A percentile compares a stretch with the other conserved stretches of the same genome.
phyloP scores from a whole-genome alignment of 768 basidiomycete genomes.

The Russula brevipes region DNA sequence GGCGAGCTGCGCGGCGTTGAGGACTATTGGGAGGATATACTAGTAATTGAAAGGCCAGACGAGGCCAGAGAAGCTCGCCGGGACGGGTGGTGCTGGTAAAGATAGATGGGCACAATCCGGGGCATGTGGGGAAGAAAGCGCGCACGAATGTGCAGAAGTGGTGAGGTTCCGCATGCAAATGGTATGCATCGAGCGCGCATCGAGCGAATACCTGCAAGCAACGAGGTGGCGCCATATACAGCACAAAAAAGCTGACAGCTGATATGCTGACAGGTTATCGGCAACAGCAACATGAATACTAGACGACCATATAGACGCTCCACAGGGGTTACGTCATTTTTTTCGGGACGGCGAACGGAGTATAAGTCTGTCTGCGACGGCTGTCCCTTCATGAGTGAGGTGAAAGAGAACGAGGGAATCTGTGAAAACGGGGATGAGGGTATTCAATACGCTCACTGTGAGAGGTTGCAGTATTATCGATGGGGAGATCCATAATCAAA shows the following conservation, averaged over 20 bases:
- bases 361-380: neutral
- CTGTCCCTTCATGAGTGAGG: conserved; percentile 11
- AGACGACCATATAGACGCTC: conserved; percentile 4
- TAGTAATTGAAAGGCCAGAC: neutral
- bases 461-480: conserved; percentile 12
- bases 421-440: conserved; percentile 10
- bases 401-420: conserved; percentile 17
- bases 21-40: conserved; percentile 2
- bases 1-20: conserved; percentile 5
- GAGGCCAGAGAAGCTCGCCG: neutral
- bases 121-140: neutral
- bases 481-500: conserved; percentile 18
- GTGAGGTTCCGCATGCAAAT: neutral
- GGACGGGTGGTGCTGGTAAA: neutral
- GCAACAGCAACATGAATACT: conserved; percentile 3
- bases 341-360: neutral
- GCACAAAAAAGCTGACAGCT: no score
- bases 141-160: neutral
- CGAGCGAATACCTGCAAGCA: conserved; percentile 7
- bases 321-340: neutral
- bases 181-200: conserved; percentile 5
- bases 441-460: conserved; percentile 19
- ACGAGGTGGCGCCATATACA: neutral
- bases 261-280: conserved; percentile 8
- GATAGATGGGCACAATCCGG: neutral